Evolutionary conservation across 208 protist genomes (phyloP), one percentile per base, ranked within the genome.

Genomic region (Trypanosoma conorhini): DNA sequence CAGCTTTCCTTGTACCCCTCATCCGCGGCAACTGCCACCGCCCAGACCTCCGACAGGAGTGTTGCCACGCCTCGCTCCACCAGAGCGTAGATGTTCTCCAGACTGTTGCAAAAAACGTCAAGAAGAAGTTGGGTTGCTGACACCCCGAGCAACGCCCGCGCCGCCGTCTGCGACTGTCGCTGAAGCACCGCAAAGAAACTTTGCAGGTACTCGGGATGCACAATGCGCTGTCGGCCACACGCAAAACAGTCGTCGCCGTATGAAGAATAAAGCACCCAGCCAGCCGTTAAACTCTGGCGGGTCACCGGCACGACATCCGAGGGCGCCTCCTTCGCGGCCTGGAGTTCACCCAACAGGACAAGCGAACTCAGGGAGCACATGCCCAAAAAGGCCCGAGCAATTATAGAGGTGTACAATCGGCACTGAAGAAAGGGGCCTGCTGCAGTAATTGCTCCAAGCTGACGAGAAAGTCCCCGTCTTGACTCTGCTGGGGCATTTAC

Each of bases 381-480:
- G 19, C 69, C 70, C 21, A 80, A 64, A 73, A 80, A 62, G 3
- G 69, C 46, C 26, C 75, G 68, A 54, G 50, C 57, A 44, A 76
- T 52, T 21, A 76, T 67, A 12, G 75, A 80, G 40, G 75, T 76
- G 48, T 72, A 80, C 8, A 80, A 33, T n/a, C 70, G n/a, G 50
- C 75, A 80, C 21, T 66, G 10, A 55, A 80, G 63, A 70, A 80
- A 76, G 42, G 75, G 75, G 1, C 75, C 75, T 7, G 40, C 35
- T 51, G 35, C 24, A 31, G 71, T 42, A 28, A 58, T 62, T 2
- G 48, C 9, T 30, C 55, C 33, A 40, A 80, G 57, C 59, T 52
- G 57, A 24, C 28, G 22, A 26, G 26, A 67, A 33, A 79, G 5
- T 35, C 24, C 38, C 30, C n/a, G 57, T 33, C n/a, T 64, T 1